Evolutionary conservation across 2,329 filamentous ascomycete genomes (phyloP).

Genomic region (Chaetomiaceae sp.): DNA sequence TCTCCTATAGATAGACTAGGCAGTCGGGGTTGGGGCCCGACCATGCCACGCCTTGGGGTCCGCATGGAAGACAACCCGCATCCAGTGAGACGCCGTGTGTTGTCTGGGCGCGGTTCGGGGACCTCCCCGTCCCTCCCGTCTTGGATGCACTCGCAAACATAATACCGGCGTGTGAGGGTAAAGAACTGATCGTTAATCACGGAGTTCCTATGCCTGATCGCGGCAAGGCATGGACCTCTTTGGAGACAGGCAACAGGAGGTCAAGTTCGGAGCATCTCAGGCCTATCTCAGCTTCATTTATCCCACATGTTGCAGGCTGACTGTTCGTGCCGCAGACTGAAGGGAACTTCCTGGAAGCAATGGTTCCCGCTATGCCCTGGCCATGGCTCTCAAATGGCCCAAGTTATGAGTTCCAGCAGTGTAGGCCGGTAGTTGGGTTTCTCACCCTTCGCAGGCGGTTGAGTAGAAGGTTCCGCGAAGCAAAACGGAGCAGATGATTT

Average conservation of each 20-base stretch:
- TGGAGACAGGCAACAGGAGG: no score
- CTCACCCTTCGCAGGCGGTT: no score
- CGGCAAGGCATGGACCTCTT: not conserved
- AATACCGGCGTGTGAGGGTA: not conserved
- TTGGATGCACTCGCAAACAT: not conserved
- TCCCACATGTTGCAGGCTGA: not conserved
- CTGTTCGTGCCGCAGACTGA: not conserved
- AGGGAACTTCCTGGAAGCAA: not conserved
- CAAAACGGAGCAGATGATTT: no score
- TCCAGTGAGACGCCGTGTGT: no score
- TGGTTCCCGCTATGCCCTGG: not conserved
- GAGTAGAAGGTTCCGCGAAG: no score
- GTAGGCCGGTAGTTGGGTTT: no score
- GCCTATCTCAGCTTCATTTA: not conserved
- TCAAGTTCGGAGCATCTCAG: conserved; percentile 7
- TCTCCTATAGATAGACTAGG: conserved; percentile 7
- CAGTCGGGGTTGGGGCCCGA: not conserved
- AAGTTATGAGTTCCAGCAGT: no score
- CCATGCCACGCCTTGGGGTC: conserved; percentile 10
- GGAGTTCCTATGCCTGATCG: not conserved
- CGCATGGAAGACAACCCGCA: not conserved
- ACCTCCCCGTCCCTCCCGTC: not conserved
- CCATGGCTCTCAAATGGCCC: not conserved
- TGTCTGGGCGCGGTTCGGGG: not conserved
- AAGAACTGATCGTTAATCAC: not conserved